Evolutionary conservation across 2,329 filamentous ascomycete species (phyloP), one percentile per base, ranked within the genome.

Genomic region (Fusarium virguliforme): DNA sequence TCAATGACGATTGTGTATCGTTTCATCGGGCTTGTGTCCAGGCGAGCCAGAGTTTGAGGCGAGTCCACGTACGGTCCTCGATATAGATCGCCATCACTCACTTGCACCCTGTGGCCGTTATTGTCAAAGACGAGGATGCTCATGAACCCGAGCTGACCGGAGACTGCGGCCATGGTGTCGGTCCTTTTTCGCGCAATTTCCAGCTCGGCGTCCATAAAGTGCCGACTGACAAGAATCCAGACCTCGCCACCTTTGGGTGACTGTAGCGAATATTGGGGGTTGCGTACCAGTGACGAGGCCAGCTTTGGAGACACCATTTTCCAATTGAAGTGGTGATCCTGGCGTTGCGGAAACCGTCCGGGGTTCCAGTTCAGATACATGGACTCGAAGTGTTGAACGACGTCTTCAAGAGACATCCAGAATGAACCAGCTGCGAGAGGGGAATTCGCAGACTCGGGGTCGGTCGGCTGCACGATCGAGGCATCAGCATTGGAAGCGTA

Each of bases 281-380:
- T 92, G 57, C 89, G 86, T 4, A 86, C 86, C 55, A 91, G 85
- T 4, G 87, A 89, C n/a, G 85, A 83, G 8, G 85, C 80, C 71
- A 86, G 82, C 41, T 82, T 85, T 32, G 78, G 79, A 22, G 86
- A 82, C 9, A 88, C 85, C 37, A 89, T 82, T 2, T 91, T 86
- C 96, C 96, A 99, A 3, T 87, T 86, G 77, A 98, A 97, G 81
- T 99, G 96, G 62, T 95, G 90, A 75, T 99, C 95, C 79, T 97
- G 91, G 8, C 95, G 90, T 77, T 92, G 84, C 2, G 85, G 84
- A 81, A 99, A 99, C 1, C 97, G 84, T 1, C 88, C 87, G 0
- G 96, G 95, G 72, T 97, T 98, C 96, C 96, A 99, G 81, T 98
- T 99, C 60, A 99, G 85, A 80, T 98, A 99, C 73, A 99, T 89